Evolutionary conservation across 2,329 filamentous ascomycete genomes (phyloP).

Genomic region (Claviceps cyperi): DNA sequence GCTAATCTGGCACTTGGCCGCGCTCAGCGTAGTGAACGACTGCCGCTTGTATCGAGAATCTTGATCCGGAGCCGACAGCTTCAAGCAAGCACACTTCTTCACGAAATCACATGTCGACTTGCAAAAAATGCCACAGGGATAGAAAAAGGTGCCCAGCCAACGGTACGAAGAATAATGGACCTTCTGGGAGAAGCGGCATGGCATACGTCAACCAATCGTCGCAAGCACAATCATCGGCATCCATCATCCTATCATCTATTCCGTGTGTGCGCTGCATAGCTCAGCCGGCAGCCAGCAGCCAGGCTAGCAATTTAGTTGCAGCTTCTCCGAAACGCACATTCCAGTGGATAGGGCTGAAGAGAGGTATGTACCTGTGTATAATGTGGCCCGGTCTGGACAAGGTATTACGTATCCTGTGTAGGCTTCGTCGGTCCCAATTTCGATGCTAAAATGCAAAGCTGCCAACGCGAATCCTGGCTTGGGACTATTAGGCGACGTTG

Average conservation of each 20-base stretch:
- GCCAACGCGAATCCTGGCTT: neutral
- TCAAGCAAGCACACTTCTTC: too few species aligned
- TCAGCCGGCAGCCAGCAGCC: too few species aligned
- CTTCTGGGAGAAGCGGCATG: neutral
- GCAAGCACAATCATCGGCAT: neutral
- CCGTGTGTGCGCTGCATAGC: neutral
- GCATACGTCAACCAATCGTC: neutral
- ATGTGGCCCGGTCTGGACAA: neutral
- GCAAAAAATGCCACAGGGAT: too few species aligned
- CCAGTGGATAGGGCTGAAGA: slow-evolving; percentile 9
- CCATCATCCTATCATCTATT: too few species aligned
- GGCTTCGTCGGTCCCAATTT: neutral
- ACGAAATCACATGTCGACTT: too few species aligned
- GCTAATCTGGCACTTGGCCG: too few species aligned
- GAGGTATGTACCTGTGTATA: too few species aligned
- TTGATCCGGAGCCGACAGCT: too few species aligned
- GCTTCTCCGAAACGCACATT: neutral
- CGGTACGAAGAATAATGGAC: too few species aligned
- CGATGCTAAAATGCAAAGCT: neutral
- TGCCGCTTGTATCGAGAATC: too few species aligned
- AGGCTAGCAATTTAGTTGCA: neutral
- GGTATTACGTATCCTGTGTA: neutral
- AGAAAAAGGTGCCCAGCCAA: too few species aligned
- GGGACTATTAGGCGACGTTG: neutral
- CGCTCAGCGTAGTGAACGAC: too few species aligned